Conservation (phyloP, 192 early-diverging fungal species). For the Coemansia javaensis region DNA sequence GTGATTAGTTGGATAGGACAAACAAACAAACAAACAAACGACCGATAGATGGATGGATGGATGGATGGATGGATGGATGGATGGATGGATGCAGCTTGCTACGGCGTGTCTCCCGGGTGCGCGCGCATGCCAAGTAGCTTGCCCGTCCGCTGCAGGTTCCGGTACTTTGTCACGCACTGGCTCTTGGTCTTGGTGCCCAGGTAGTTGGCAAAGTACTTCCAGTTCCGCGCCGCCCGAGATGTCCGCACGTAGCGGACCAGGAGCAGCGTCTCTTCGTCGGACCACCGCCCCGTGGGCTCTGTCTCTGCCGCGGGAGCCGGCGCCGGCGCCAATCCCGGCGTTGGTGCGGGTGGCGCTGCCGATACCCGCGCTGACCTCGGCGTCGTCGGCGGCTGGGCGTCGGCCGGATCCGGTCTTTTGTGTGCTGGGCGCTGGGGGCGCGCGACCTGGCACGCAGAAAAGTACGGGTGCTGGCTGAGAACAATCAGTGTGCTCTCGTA, state of each 20-base stretch:
- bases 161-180: slow-evolving; percentile 42
- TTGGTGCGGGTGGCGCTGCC: neutral
- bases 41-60: no score
- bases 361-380: neutral
- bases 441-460: slow-evolving; percentile 4
- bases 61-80: no score
- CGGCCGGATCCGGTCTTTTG: neutral
- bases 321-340: neutral
- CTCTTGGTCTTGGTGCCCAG: slow-evolving; percentile 25
- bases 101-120: no score
- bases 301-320: neutral
- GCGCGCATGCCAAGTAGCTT: no score
- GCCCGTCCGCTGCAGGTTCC: neutral
- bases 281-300: slow-evolving; percentile 13
- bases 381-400: neutral
- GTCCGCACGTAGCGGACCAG: slow-evolving; percentile 14
- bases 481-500: slow-evolving; percentile 16
- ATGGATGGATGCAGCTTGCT: no score
- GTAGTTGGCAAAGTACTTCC: slow-evolving; percentile 20
- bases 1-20: no score
- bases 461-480: slow-evolving; percentile 18
- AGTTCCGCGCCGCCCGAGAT: slow-evolving; percentile 10
- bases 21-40: no score
- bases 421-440: neutral
- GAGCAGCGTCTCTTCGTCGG: slow-evolving; percentile 13